A percentile compares a stretch with the other conserved stretches of the same genome.
These are phyloP conservation scores for Hansenula lynferdii DNA, from an alignment of 1,139 yeast genomes.

Conservation along the genomic window DNA sequence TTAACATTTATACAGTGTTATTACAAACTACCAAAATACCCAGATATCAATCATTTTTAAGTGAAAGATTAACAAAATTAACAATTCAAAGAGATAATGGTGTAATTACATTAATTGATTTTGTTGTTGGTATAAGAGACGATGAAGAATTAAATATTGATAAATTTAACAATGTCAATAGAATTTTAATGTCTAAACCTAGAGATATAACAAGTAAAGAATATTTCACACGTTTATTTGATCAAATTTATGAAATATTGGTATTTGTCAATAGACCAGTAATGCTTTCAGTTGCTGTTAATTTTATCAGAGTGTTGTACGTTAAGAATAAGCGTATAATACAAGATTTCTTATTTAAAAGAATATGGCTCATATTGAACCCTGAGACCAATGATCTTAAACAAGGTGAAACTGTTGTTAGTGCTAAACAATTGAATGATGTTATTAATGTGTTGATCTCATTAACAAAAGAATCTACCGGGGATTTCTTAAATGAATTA, in stretches of 20 bases:
- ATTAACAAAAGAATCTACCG: constrained; percentile 45
- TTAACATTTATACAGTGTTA: constrained; percentile 49
- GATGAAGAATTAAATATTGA: constrained; percentile 61
- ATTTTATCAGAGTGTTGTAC: constrained; percentile 51
- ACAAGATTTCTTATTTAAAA: constrained; percentile 52
- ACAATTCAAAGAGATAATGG: constrained; percentile 63
- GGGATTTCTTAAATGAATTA: constrained; percentile 37
- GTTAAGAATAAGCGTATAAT: constrained; percentile 46
- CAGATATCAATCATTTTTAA: constrained; percentile 39
- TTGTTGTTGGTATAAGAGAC: constrained; percentile 72
- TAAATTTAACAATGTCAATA: constrained; percentile 61
- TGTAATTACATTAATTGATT: constrained; percentile 66
- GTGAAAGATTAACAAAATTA: constrained; percentile 43
- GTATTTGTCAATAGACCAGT: constrained; percentile 58
- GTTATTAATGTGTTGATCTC: constrained; percentile 63
- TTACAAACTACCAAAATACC: constrained; percentile 38
- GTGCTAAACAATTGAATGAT: constrained; percentile 53
- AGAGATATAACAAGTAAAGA: constrained; percentile 36
- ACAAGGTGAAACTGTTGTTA: constrained; percentile 27
- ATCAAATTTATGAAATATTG: constrained; percentile 54
- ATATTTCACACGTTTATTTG: constrained; percentile 54
- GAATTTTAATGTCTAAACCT: constrained; percentile 61
- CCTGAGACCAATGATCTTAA: constrained; percentile 27
- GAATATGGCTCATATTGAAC: constrained; percentile 40
- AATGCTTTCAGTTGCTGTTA: constrained; percentile 53